Base-by-base conservation (phyloP, 805 yeast species). In the Lachancea sp. region DNA sequence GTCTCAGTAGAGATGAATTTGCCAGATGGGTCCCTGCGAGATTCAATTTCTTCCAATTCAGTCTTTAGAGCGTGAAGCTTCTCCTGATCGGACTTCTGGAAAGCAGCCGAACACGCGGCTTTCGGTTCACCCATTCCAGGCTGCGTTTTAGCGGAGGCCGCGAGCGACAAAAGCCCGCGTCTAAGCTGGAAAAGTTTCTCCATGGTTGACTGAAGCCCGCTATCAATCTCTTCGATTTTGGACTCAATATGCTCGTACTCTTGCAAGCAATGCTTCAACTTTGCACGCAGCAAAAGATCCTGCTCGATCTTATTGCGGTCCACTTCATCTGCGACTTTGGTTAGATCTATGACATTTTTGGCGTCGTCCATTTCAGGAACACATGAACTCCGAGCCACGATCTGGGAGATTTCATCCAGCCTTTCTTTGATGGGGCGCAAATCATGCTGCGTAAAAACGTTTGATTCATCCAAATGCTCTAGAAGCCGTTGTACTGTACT, bases 401-500 rank as follows among this genome's bases (percentile, higher is more conserved):
- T 87, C 16, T 65, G 68, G 40, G 72, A 67, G 43, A 91, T 85
- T 54, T 88, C 95, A 38, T 68, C 70, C 47, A 93, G 69, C 50
- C 98, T 76, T 42, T 73, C 78, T 47, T 78, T 72, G 41, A 93
- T 85, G 1, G 96, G 95, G 48, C 72, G 69, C 52, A 89, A 73
- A 62, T 93, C 99, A 54, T 84, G 85, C 45, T 78, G 79, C 1
- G 97, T 89, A 64, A 81, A 91, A 17, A 86, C 87, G 45, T 80
- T 81, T 41, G 86, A 78, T 60, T 86, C 96, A 52, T 79, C 77
- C 49, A 91, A 69, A 66, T 91, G 98, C 51, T 79, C 85, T 53
- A 93, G 71, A 47, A 93, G 69, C 54, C 93, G 79, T 65, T 82
- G 83, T 17, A 93, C 95, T 0, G 98, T 88, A 35, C 89, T 74